Conservation (phyloP, 441 rosid species). For the Capsella rubella region DNA sequence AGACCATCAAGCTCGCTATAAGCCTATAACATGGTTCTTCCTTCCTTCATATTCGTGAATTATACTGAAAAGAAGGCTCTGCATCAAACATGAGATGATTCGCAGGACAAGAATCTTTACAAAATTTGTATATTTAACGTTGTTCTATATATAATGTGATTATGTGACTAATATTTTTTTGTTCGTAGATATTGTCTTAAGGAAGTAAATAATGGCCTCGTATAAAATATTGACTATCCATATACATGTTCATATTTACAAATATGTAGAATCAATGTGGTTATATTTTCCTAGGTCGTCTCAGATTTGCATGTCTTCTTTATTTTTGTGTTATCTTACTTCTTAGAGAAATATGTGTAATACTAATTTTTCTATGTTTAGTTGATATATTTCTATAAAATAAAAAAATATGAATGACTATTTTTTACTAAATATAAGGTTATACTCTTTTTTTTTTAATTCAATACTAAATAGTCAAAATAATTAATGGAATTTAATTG, state of each 20-base stretch:
- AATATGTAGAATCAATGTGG: constrained; percentile 4
- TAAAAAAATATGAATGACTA: background rate
- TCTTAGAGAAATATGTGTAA: background rate
- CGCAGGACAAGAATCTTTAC: background rate
- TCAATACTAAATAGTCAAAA: constrained; percentile 16
- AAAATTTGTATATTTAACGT: background rate
- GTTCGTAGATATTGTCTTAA: constrained; percentile 3
- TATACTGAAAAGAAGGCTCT: background rate
- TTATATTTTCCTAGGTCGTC: background rate
- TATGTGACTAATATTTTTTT: background rate
- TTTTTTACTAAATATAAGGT: constrained; percentile 2
- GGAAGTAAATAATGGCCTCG: constrained; percentile 5
- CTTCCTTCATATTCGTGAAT: background rate
- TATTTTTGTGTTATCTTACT: background rate
- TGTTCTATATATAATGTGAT: background rate
- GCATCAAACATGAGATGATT: background rate
- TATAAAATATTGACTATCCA: constrained; percentile 5
- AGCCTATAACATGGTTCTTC: background rate
- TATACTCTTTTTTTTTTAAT: background rate
- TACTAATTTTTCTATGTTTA: background rate
- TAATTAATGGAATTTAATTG: constrained; percentile 23
- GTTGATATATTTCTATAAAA: constrained; percentile 10
- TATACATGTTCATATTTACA: background rate
- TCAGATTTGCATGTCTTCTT: constrained; percentile 11
- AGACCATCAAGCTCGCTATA: background rate